phyloP scores from a whole-genome alignment of 441 rosid genomes.

The Pelargonium exstipulatum region DNA sequence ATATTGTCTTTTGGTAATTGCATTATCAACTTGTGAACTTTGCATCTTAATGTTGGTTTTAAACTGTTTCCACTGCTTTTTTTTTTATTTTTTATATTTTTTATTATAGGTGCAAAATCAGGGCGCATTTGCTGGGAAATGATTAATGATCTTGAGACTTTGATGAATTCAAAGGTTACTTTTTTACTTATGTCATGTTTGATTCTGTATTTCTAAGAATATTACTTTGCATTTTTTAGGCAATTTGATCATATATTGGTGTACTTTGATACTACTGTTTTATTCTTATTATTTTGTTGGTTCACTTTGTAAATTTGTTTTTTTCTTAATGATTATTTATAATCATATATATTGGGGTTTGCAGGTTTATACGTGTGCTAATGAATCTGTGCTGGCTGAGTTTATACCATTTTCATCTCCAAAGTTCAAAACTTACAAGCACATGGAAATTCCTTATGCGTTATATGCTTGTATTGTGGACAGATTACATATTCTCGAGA shows the following conservation, averaged over 20 bases:
- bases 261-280: not conserved
- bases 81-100: no score
- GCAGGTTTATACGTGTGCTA: conserved; percentile 71
- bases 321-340: not conserved
- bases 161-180: conserved; percentile 81
- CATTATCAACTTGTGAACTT: no score
- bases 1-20: not conserved
- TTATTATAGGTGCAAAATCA: conserved; percentile 43
- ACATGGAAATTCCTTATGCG: conserved; percentile 30
- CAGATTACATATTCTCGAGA: conserved; percentile 33
- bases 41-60: not conserved
- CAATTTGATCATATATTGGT: not conserved
- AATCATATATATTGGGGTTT: conserved; percentile 12
- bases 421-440: conserved; percentile 47
- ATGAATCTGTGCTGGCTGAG: conserved; percentile 53
- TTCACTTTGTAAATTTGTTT: not conserved
- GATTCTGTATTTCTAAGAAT: not conserved
- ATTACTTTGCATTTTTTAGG: not conserved
- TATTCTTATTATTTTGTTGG: not conserved
- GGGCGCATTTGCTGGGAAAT: conserved; percentile 40
- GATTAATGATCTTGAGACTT: conserved; percentile 57
- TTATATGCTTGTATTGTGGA: conserved; percentile 23
- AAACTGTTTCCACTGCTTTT: not conserved
- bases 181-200: conserved; percentile 19
- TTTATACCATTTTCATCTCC: conserved; percentile 59